Evolutionary conservation across 805 yeast species (phyloP).

Genomic region (Naumovozyma dairenensis): DNA sequence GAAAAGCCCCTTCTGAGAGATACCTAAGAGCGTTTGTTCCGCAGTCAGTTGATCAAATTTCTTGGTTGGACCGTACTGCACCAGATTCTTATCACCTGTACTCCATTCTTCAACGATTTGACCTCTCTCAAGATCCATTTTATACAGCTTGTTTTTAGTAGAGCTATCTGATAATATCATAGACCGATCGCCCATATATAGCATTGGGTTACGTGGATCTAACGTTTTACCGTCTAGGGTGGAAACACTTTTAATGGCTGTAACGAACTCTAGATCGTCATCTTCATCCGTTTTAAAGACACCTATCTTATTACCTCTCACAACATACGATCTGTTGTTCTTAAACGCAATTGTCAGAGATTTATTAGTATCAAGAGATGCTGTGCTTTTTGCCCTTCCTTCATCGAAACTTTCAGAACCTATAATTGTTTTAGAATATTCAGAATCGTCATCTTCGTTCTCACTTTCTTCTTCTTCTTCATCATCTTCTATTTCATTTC

Average conservation of each 20-base stretch:
- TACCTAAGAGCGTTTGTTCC: conserved; percentile 68
- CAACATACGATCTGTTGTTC: conserved; percentile 67
- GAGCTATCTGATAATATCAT: conserved; percentile 54
- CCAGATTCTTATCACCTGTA: conserved; percentile 40
- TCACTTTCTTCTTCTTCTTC: conserved; percentile 30
- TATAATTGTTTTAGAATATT: conserved; percentile 15
- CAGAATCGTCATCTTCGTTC: conserved; percentile 32
- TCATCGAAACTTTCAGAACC: conserved; percentile 17
- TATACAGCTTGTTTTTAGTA: conserved; percentile 40
- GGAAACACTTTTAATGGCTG: conserved; percentile 56
- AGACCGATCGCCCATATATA: conserved; percentile 63
- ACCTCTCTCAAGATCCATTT: conserved; percentile 74
- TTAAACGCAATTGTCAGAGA: conserved; percentile 61
- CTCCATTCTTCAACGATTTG: conserved; percentile 82
- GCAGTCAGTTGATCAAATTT: conserved; percentile 66
- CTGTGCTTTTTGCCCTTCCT: conserved; percentile 6
- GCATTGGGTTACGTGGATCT: conserved; percentile 58
- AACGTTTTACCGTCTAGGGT: conserved; percentile 41
- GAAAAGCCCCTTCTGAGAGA: conserved; percentile 56
- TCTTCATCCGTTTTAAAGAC: conserved; percentile 54
- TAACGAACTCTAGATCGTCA: conserved; percentile 47
- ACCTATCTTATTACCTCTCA: conserved; percentile 71
- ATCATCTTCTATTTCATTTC: conserved; percentile 27
- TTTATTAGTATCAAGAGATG: conserved; percentile 37
- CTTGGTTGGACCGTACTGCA: conserved; percentile 55